phyloP scores from a whole-genome alignment of 2,329 filamentous ascomycete genomes.

The Aaosphaeria pasadenensis region DNA sequence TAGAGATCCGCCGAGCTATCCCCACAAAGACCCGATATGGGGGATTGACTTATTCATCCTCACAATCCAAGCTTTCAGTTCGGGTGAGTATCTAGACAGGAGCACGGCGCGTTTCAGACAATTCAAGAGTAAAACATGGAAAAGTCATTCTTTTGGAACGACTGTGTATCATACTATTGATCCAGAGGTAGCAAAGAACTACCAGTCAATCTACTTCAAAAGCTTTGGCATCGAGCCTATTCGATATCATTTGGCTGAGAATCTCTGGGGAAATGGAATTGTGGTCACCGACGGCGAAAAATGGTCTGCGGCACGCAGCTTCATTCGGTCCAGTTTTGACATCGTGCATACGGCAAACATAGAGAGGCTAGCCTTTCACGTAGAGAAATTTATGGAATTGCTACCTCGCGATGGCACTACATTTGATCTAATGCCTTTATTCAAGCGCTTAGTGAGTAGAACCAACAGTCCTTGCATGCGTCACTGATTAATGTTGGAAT shows the following conservation, averaged over 20 bases:
- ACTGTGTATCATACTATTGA: conserved; percentile 5
- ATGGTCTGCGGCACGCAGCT: conserved; percentile 1
- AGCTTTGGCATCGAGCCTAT: conserved; percentile 5
- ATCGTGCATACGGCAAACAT: conserved; percentile 4
- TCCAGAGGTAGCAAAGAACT: conserved; percentile 5
- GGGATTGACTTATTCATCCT: conserved; percentile 14
- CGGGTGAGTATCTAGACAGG: conserved; percentile 2
- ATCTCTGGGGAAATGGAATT: conserved; percentile 7
- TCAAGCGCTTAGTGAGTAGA: conserved; percentile 4
- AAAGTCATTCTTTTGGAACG: conserved; percentile 2
- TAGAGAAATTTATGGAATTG: conserved; percentile 3
- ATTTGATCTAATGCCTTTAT: conserved; percentile 4
- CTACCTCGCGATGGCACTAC: conserved; percentile 3
- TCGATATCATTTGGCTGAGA: conserved; percentile 4
- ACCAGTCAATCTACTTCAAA: conserved; percentile 4
- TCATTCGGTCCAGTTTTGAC: conserved; percentile 3
- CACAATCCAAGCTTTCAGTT: conserved; percentile 9
- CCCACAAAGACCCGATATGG: conserved; percentile 16
- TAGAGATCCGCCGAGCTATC: conserved; percentile 10
- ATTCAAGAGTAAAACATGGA: not conserved
- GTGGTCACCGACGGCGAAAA: conserved; percentile 3
- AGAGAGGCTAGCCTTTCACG: conserved; percentile 3
- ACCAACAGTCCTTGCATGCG: not conserved
- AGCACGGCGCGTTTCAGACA: not conserved
- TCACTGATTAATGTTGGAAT: not conserved